phyloP scores from a whole-genome alignment of 495 filamentous ascomycete species.

The Elaphomyces granulatus region DNA sequence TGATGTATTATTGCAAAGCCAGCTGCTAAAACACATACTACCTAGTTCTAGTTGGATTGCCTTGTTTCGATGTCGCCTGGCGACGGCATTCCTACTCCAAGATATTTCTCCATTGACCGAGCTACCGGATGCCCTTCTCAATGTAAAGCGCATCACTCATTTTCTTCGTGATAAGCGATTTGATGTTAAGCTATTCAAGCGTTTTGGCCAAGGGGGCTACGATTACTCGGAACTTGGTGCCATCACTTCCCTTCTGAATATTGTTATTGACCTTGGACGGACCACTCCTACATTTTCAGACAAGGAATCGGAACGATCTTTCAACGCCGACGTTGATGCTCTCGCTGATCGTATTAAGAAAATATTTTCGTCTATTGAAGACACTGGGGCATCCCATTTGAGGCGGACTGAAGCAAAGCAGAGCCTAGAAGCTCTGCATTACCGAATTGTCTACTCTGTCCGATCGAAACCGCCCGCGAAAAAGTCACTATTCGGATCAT shows the following conservation, averaged over 20 bases:
- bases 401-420: slow-evolving; percentile 60
- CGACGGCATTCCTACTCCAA: slow-evolving; percentile 51
- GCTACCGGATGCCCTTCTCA: slow-evolving; percentile 29
- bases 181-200: slow-evolving; percentile 24
- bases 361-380: slow-evolving; percentile 57
- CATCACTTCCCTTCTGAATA: slow-evolving; percentile 50
- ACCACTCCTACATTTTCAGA: slow-evolving; percentile 14
- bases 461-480: slow-evolving; percentile 49
- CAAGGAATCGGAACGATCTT: slow-evolving; percentile 32
- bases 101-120: slow-evolving; percentile 32
- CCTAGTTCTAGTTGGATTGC: slow-evolving; percentile 38
- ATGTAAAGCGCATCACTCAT: slow-evolving; percentile 35
- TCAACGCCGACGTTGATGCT: slow-evolving; percentile 54
- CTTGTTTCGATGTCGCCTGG: slow-evolving; percentile 55
- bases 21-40: slow-evolving; percentile 45
- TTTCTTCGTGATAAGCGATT: slow-evolving; percentile 39
- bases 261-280: slow-evolving; percentile 54
- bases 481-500: slow-evolving; percentile 38
- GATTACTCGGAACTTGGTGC: slow-evolving; percentile 55
- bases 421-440: slow-evolving; percentile 52
- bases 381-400: slow-evolving; percentile 57
- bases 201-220: slow-evolving; percentile 28
- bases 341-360: slow-evolving; percentile 47
- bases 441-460: slow-evolving; percentile 55
- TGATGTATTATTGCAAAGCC: slow-evolving; percentile 39